Evolutionary conservation across 148 eudicot species (phyloP).

Genomic region (Persicaria maculosa): DNA sequence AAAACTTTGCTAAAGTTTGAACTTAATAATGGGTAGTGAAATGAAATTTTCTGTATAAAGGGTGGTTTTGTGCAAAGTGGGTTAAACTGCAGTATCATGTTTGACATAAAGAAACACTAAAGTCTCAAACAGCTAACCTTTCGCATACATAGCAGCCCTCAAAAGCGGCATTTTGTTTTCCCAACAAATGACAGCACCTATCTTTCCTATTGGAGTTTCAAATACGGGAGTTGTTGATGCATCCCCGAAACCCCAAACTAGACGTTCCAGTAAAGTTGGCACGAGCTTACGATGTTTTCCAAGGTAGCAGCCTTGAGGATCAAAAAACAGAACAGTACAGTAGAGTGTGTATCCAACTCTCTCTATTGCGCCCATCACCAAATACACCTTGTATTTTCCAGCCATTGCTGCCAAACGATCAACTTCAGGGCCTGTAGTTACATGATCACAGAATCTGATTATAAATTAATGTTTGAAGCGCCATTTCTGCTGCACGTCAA

Average conservation of each 20-base stretch:
- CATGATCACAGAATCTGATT: neutral
- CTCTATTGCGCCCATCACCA: slow-evolving; percentile 91
- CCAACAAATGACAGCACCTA: slow-evolving; percentile 95
- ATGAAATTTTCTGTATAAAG: no score
- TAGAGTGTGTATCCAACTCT: slow-evolving; percentile 90
- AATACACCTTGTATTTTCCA: slow-evolving; percentile 69
- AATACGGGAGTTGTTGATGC: slow-evolving; percentile 89
- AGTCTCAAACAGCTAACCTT: slow-evolving; percentile 43
- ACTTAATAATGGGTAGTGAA: no score
- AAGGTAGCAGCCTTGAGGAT: slow-evolving; percentile 74
- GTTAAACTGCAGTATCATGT: neutral
- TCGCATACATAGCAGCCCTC: slow-evolving; percentile 90
- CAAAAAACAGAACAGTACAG: slow-evolving; percentile 77
- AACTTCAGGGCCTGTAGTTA: slow-evolving; percentile 70
- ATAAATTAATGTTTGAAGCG: no score
- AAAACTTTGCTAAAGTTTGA: no score
- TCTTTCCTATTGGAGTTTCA: slow-evolving; percentile 79
- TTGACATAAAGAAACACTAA: neutral
- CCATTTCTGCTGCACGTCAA: no score
- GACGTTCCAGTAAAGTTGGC: slow-evolving; percentile 87
- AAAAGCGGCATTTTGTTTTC: slow-evolving; percentile 94
- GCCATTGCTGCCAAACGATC: slow-evolving; percentile 85
- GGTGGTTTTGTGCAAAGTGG: no score
- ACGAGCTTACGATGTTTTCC: slow-evolving; percentile 95
- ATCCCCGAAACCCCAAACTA: slow-evolving; percentile 96